Evolutionary conservation across 1,284 basidiomycete species (phyloP).

Genomic region (Schizophyllum amplum): DNA sequence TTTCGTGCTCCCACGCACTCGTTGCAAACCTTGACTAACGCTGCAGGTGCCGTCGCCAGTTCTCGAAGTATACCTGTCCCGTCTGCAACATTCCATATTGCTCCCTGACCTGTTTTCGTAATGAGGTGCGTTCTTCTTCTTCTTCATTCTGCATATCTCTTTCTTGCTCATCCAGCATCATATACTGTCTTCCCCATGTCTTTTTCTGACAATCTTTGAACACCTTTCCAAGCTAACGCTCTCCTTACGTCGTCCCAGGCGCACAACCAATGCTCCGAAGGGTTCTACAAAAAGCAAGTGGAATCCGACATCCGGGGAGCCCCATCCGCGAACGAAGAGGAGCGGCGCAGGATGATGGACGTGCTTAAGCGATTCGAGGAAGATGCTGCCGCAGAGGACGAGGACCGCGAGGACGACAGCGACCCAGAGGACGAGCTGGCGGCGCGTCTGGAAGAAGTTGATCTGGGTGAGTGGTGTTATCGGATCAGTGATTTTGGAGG

Average conservation of each 20-base stretch:
- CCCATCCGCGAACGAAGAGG: slow-evolving; percentile 44
- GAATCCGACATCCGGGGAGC: slow-evolving; percentile 48
- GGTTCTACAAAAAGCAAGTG: slow-evolving; percentile 67
- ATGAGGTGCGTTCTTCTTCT: slow-evolving; percentile 38
- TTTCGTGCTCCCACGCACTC: not conserved
- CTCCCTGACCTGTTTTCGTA: slow-evolving; percentile 70
- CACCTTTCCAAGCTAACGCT: too few species aligned
- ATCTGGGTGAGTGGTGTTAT: slow-evolving; percentile 47
- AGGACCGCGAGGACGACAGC: slow-evolving; percentile 31
- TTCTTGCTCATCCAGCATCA: slow-evolving; percentile 4
- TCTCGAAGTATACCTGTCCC: slow-evolving; percentile 74
- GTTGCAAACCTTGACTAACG: not conserved
- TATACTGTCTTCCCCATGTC: too few species aligned
- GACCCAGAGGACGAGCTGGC: slow-evolving; percentile 38
- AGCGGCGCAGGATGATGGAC: slow-evolving; percentile 57
- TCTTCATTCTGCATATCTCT: not conserved
- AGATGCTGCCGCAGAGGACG: slow-evolving; percentile 30
- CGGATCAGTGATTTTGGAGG: not conserved
- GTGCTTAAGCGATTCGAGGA: slow-evolving; percentile 67
- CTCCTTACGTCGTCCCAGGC: slow-evolving; percentile 28
- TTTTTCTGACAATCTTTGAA: too few species aligned
- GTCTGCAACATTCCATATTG: slow-evolving; percentile 75
- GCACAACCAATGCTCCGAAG: slow-evolving; percentile 67
- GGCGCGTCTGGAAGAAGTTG: slow-evolving; percentile 43
- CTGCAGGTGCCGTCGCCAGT: slow-evolving; percentile 62